These are phyloP conservation scores for Cercospora beticola DNA, from an alignment of 2,329 filamentous ascomycete genomes.

Conservation along the genomic window DNA sequence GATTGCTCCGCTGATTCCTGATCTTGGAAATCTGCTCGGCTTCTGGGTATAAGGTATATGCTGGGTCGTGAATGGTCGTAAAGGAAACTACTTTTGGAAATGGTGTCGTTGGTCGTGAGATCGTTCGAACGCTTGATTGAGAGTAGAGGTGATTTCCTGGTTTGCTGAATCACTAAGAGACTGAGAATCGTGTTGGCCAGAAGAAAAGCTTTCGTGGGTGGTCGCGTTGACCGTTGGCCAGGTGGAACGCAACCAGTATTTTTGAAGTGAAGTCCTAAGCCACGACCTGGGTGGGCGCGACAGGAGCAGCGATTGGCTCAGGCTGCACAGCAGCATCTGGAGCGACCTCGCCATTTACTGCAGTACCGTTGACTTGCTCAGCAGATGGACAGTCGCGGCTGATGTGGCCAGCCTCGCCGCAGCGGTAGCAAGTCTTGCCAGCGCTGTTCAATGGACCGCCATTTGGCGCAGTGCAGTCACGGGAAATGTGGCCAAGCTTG, in stretches of 20 bases:
- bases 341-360: slow-evolving; percentile 36
- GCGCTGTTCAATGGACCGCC: slow-evolving; percentile 86
- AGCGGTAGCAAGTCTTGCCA: slow-evolving; percentile 98
- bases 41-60: slow-evolving; percentile 32
- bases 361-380: slow-evolving; percentile 36
- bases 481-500: slow-evolving; percentile 90
- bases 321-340: slow-evolving; percentile 40
- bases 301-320: slow-evolving; percentile 42
- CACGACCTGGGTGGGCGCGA: slow-evolving; percentile 46
- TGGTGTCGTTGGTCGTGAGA: slow-evolving; percentile 31
- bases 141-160: slow-evolving; percentile 18
- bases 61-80: slow-evolving; percentile 34
- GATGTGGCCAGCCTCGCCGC: slow-evolving; percentile 92
- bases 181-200: slow-evolving; percentile 24
- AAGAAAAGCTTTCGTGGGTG: slow-evolving; percentile 17
- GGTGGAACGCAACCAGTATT: slow-evolving; percentile 15
- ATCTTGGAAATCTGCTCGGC: slow-evolving; percentile 16
- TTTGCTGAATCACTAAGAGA: slow-evolving; percentile 17
- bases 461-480: slow-evolving; percentile 95
- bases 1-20: slow-evolving; percentile 16
- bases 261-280: slow-evolving; percentile 38
- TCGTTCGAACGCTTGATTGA: slow-evolving; percentile 32
- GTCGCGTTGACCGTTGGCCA: slow-evolving; percentile 21
- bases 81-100: slow-evolving; percentile 31
- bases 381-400: slow-evolving; percentile 81